Conservation (phyloP, 148 eudicot species). For the Linanthus parryae region DNA sequence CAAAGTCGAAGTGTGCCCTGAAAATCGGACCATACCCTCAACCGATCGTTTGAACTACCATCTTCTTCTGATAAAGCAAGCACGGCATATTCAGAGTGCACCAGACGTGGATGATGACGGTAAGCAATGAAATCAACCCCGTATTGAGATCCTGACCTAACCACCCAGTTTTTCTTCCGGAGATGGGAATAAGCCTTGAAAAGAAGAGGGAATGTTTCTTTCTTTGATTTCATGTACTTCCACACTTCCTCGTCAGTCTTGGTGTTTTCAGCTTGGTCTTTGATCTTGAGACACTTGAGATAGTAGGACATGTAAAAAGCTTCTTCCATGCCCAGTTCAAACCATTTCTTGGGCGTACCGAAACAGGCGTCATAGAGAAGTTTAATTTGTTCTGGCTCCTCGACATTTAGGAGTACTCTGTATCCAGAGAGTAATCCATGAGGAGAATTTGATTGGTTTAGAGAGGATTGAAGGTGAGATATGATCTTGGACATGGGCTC, state of each 20-base stretch:
- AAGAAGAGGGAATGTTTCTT: slow-evolving; percentile 29
- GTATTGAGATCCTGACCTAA: slow-evolving; percentile 66
- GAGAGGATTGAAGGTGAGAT: slow-evolving; percentile 40
- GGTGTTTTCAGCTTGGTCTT: slow-evolving; percentile 22
- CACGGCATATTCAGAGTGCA: slow-evolving; percentile 79
- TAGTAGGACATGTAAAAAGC: slow-evolving; percentile 46
- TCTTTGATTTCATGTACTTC: slow-evolving; percentile 43
- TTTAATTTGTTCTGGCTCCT: slow-evolving; percentile 31
- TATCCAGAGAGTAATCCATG: slow-evolving; percentile 51
- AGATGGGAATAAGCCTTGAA: slow-evolving; percentile 61
- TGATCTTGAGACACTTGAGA: slow-evolving; percentile 52
- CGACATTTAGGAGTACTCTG: slow-evolving; percentile 38
- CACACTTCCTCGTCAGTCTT: slow-evolving; percentile 40
- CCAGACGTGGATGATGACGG: slow-evolving; percentile 70
- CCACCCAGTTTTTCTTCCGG: slow-evolving; percentile 69
- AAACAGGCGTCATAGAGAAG: slow-evolving; percentile 66
- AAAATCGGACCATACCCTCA: slow-evolving; percentile 71
- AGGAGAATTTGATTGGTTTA: slow-evolving; percentile 29
- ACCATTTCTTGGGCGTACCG: slow-evolving; percentile 59
- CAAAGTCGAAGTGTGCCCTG: slow-evolving; percentile 67
- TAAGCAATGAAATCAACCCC: slow-evolving; percentile 86
- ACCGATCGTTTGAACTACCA: slow-evolving; percentile 22
- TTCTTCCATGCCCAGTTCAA: slow-evolving; percentile 58
- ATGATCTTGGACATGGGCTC: slow-evolving; percentile 51
- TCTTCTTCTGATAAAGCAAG: slow-evolving; percentile 40